Conservation (phyloP, 148 eudicot species). For the Cornus controversa region DNA sequence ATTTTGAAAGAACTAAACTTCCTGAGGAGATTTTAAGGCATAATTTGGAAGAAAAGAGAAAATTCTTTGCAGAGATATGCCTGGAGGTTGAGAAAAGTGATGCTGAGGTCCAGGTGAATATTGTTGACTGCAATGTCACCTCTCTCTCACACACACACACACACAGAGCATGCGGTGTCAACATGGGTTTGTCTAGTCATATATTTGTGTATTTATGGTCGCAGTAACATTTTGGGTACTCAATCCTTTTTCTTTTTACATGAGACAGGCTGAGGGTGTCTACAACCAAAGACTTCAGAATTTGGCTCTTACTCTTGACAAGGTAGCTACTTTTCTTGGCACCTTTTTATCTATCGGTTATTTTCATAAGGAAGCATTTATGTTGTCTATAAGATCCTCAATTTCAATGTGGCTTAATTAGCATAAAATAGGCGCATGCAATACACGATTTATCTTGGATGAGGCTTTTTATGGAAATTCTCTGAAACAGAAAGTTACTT, state of each 20-base stretch:
- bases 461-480: not conserved
- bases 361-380: not conserved
- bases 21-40: constrained; percentile 81
- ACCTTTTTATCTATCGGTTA: not conserved
- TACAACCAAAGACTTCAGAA: constrained; percentile 94
- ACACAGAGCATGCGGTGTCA: not conserved
- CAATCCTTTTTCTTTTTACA: constrained; percentile 12
- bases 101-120: constrained; percentile 87
- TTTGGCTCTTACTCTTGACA: constrained; percentile 96
- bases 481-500: not conserved
- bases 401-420: not conserved
- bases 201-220: not conserved
- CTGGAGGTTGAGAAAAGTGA: constrained; percentile 82
- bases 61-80: constrained; percentile 65
- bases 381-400: not conserved
- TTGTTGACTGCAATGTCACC: not conserved
- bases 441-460: not conserved
- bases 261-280: constrained; percentile 92
- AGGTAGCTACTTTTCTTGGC: constrained; percentile 40
- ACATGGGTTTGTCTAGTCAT: not conserved
- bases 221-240: not conserved
- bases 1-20: constrained; percentile 86
- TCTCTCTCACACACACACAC: not conserved
- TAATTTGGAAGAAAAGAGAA: constrained; percentile 88
- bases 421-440: not conserved